These are phyloP conservation scores for Erodium chrysanthum DNA, from an alignment of 441 rosid species.

Conservation along the genomic window DNA sequence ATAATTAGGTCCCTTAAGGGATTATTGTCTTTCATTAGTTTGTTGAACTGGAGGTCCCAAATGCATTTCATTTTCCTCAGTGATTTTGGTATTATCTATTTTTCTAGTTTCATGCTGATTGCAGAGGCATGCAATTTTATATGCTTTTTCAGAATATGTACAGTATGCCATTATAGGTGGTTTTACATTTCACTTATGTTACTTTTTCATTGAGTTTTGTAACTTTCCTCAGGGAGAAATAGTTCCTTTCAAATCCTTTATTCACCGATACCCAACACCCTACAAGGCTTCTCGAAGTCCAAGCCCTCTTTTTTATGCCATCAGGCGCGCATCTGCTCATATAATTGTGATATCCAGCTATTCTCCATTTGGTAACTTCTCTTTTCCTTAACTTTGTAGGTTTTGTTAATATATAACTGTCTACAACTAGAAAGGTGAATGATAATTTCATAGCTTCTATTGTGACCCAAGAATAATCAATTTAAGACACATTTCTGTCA, in stretches of 20 bases:
- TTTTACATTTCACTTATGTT: background rate
- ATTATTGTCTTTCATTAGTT: too few relatives aligned
- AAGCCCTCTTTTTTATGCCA: slow-evolving; percentile 56
- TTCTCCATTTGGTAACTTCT: slow-evolving; percentile 57
- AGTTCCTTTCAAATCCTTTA: slow-evolving; percentile 45
- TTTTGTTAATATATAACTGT: background rate
- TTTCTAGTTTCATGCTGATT: too few relatives aligned
- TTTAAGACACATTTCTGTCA: background rate
- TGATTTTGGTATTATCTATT: too few relatives aligned
- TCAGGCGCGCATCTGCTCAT: slow-evolving; percentile 65
- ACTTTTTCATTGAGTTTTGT: slow-evolving; percentile 5
- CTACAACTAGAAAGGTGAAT: background rate
- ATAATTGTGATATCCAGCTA: slow-evolving; percentile 66
- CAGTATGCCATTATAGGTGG: background rate
- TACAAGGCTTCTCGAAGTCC: slow-evolving; percentile 51
- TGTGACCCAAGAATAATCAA: background rate
- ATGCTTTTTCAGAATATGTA: too few relatives aligned
- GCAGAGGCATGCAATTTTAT: background rate
- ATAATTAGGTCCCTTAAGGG: too few relatives aligned
- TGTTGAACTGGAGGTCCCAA: too few relatives aligned
- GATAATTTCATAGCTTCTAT: background rate
- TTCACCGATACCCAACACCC: slow-evolving; percentile 56
- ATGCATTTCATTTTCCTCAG: too few relatives aligned
- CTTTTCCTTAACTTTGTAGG: slow-evolving; percentile 6
- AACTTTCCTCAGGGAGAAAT: slow-evolving; percentile 41